Evolutionary conservation across 257 asterid genomes (phyloP), one percentile per base, ranked within the genome.

Genomic region (Lycium ferocissimum): DNA sequence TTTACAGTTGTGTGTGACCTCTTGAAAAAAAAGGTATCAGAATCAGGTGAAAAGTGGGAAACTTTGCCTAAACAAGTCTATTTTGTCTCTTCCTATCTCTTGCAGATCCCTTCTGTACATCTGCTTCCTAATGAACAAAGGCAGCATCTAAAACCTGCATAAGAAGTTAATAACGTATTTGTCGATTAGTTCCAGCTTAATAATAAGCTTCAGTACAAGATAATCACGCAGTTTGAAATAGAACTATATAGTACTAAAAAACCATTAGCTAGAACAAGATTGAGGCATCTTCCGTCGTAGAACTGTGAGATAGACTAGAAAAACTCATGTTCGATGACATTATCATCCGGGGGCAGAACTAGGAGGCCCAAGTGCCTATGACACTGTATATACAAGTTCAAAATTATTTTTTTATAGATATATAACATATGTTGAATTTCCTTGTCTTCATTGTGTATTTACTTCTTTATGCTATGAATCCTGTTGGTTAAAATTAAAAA

Each of bases 71-170:
- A 2, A 14, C n/a, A 4, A 13, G n/a, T 56, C 95, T 94, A 56
- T 93, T 93, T 53, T 84, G 92, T 87, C 91, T 89, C 87, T 90
- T 92, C 65, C 93, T 93, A 85, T 84, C 84, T 89, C 90, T 92
- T 1, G 93, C 82, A 43, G 92, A 86, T 87, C 96, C 91, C 87
- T 84, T 91, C 88, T 91, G 95, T 79, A 85, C 80, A 84, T 94
- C 95, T 65, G 96, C 98, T 37, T 94, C 98, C 82, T 95, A 95
- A 88, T 92, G 92, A 14, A 96, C 93, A 62, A 94, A 91, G 40
- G 98, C 98, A 35, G 98, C 98, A 88, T 95, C 98, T 47, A 95
- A 87, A 79, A 98, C 96, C 98, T 95, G 89, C 87, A 83, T 63
- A 22, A 54, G n/a, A 40, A 40, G 45, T 40, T 40, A 40, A 2